phyloP scores from a whole-genome alignment of 2,329 filamentous ascomycete genomes.

The Leptographium procerum region DNA sequence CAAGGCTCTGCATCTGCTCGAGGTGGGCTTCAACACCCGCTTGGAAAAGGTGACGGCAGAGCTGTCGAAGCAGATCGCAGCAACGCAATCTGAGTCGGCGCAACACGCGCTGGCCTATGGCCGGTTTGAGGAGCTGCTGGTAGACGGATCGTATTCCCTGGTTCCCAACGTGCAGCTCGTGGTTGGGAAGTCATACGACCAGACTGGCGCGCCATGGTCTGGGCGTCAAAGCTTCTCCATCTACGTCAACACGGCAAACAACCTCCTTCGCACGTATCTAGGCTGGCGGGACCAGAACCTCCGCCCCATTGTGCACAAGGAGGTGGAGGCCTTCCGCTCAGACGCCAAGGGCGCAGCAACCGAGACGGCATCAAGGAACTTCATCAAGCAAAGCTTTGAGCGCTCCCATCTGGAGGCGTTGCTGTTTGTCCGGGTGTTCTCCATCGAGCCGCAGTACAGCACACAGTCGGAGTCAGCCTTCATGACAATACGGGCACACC shows the following conservation, averaged over 20 bases:
- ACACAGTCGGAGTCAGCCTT: conserved; percentile 38
- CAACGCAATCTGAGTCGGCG: conserved; percentile 47
- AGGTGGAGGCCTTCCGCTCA: conserved; percentile 41
- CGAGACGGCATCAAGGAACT: conserved; percentile 46
- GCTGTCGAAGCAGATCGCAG: conserved; percentile 40
- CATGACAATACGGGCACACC: conserved; percentile 34
- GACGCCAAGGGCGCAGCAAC: conserved; percentile 36
- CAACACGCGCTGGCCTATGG: conserved; percentile 49
- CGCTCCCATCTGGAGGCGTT: conserved; percentile 42
- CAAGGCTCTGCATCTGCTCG: conserved; percentile 50
- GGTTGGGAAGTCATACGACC: conserved; percentile 39
- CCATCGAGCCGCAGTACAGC: conserved; percentile 42
- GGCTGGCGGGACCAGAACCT: conserved; percentile 42
- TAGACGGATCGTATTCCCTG: conserved; percentile 41
- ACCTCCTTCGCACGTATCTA: conserved; percentile 42
- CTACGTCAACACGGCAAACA: conserved; percentile 42
- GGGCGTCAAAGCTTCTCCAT: conserved; percentile 35
- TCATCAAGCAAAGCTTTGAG: conserved; percentile 49
- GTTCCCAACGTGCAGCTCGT: conserved; percentile 45
- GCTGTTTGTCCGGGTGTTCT: conserved; percentile 44
- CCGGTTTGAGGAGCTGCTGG: conserved; percentile 46
- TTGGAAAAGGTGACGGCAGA: conserved; percentile 43
- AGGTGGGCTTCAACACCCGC: conserved; percentile 42
- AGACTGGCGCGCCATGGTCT: conserved; percentile 33
- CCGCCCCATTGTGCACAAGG: conserved; percentile 39